Conservation (phyloP, 306 rosid genomes). For the Cajanus cajan region DNA sequence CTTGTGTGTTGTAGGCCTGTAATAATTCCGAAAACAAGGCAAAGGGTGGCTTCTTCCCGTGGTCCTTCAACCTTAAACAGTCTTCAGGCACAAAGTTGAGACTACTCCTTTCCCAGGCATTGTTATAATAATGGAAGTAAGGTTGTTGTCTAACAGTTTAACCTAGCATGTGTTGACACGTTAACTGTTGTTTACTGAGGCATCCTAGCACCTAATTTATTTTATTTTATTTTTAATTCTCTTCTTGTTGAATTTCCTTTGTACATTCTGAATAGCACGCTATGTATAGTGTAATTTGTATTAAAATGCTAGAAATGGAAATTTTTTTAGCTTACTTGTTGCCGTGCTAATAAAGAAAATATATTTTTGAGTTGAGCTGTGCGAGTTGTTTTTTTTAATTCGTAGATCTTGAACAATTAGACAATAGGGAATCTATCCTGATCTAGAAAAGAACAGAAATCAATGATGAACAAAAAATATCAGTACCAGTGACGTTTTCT, state of each 20-base stretch:
- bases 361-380: too few relatives aligned
- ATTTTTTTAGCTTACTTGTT: neutral
- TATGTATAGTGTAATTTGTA: slow-evolving; percentile 19
- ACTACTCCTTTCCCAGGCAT: neutral
- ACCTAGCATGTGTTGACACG: neutral
- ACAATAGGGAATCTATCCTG: too few relatives aligned
- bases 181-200: slow-evolving; percentile 2
- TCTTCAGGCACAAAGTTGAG: slow-evolving; percentile 27
- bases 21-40: slow-evolving; percentile 57
- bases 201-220: slow-evolving; percentile 16
- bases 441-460: too few relatives aligned
- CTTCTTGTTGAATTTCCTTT: slow-evolving; percentile 1
- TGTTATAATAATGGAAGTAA: slow-evolving; percentile 12
- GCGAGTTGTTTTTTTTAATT: too few relatives aligned
- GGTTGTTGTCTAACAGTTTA: slow-evolving; percentile 18
- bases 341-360: neutral
- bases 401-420: too few relatives aligned
- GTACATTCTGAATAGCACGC: slow-evolving; percentile 1
- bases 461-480: too few relatives aligned
- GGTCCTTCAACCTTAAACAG: slow-evolving; percentile 16
- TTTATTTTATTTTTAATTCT: too few relatives aligned
- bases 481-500: too few relatives aligned
- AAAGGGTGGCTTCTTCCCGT: slow-evolving; percentile 39
- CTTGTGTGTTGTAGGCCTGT: slow-evolving; percentile 64
- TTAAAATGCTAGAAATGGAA: neutral